Evolutionary conservation across 2,329 filamentous ascomycete species (phyloP).

Genomic region (Berkeleyomyces rouxiae): DNA sequence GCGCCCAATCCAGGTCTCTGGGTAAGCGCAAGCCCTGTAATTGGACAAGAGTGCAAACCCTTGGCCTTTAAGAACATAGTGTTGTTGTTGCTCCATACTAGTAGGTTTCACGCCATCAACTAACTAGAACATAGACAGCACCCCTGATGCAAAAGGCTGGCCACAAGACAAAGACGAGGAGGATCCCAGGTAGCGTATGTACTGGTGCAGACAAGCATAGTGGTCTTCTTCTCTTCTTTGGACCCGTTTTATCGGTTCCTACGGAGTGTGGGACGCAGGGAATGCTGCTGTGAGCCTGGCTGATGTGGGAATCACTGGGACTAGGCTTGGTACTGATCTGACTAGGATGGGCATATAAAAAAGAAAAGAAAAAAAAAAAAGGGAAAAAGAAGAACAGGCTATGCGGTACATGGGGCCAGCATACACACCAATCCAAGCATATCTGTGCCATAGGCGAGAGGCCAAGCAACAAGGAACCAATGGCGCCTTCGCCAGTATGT

Average conservation of each 20-base stretch:
- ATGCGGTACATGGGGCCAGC: too few species aligned
- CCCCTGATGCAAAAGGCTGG: not conserved
- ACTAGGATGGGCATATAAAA: too few species aligned
- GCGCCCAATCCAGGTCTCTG: not conserved
- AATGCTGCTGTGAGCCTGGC: not conserved
- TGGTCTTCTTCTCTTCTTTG: not conserved
- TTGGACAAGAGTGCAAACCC: not conserved
- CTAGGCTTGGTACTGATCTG: not conserved
- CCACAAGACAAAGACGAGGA: not conserved
- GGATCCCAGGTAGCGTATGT: not conserved
- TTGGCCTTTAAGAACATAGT: not conserved
- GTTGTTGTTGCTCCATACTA: not conserved
- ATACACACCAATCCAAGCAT: too few species aligned
- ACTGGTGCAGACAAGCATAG: too few species aligned
- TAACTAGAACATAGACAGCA: not conserved
- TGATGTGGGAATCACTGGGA: not conserved
- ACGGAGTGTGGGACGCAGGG: not conserved
- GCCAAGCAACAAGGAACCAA: too few species aligned
- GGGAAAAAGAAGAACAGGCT: too few species aligned
- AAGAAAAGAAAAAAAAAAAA: too few species aligned
- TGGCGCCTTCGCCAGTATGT: too few species aligned
- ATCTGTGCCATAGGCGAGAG: too few species aligned
- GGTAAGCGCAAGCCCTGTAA: not conserved
- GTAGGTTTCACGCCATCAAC: not conserved
- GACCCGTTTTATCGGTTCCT: not conserved